phyloP scores from a whole-genome alignment of 2,329 filamentous ascomycete species.

The Xylariaceae sp. region DNA sequence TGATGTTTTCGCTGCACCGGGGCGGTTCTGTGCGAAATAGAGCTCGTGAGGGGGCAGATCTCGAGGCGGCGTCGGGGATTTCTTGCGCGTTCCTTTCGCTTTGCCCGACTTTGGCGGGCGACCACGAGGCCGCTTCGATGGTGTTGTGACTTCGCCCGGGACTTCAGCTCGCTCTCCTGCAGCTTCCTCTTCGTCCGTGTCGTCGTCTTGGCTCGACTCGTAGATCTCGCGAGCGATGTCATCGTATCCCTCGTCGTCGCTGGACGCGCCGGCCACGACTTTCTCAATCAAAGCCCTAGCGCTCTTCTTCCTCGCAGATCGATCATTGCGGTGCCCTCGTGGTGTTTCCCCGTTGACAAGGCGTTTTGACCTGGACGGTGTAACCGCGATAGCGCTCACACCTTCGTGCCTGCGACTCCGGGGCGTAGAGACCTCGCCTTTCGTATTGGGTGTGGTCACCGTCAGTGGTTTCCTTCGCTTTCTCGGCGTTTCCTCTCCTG shows the following conservation, averaged over 20 bases:
- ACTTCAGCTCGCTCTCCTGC: conserved; percentile 29
- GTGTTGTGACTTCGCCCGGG: conserved; percentile 32
- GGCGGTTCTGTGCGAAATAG: conserved; percentile 89
- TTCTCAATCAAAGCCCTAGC: conserved; percentile 69
- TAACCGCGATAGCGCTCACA: conserved; percentile 22
- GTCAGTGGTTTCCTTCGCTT: conserved; percentile 16
- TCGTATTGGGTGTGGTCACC: conserved; percentile 7
- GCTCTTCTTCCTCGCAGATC: conserved; percentile 82
- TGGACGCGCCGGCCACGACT: conserved; percentile 55
- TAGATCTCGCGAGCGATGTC: conserved; percentile 65
- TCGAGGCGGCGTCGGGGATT: conserved; percentile 71
- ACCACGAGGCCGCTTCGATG: conserved; percentile 46
- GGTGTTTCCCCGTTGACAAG: conserved; percentile 47
- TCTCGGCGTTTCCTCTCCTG: conserved; percentile 21
- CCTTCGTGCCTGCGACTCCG: conserved; percentile 20
- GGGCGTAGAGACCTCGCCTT: conserved; percentile 20
- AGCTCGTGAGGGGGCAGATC: conserved; percentile 82
- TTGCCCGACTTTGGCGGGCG: conserved; percentile 33
- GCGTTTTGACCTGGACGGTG: conserved; percentile 26
- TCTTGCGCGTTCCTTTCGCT: conserved; percentile 42
- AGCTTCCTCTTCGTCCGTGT: conserved; percentile 33
- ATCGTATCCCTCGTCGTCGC: conserved; percentile 68
- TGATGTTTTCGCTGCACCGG: conserved; percentile 76
- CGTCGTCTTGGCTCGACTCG: conserved; percentile 49
- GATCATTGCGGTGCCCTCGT: conserved; percentile 63